Percentiles rank a stretch among this genome's conserved stretches.
Conservation (phyloP, 495 filamentous ascomycete genomes). For the Trichoderma asperelloides region DNA sequence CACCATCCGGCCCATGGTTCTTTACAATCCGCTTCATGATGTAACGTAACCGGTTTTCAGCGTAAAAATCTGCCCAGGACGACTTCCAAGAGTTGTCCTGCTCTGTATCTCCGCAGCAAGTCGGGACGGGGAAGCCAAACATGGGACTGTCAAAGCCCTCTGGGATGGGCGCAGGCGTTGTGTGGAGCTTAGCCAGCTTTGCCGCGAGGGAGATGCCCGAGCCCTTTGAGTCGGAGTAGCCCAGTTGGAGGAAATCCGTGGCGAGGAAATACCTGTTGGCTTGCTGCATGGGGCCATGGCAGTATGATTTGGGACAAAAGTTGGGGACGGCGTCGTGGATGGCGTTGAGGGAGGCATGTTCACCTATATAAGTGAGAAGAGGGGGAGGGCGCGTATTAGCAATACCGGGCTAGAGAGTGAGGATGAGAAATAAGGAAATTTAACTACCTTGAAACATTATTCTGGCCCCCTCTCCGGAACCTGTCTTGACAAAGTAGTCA, state of each 20-base stretch:
- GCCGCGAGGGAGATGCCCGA: constrained; percentile 51
- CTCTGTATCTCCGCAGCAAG: constrained; percentile 73
- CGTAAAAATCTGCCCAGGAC: constrained; percentile 79
- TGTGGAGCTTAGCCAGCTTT: constrained; percentile 73
- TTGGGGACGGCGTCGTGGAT: constrained; percentile 61
- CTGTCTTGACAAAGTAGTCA: constrained; percentile 76
- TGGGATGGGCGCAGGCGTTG: constrained; percentile 60
- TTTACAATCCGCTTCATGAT: constrained; percentile 49
- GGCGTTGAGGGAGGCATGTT: constrained; percentile 76
- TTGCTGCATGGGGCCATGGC: constrained; percentile 53
- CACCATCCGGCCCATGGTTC: constrained; percentile 54
- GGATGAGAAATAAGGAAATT: neutral
- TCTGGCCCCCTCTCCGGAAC: constrained; percentile 49
- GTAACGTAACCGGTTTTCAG: constrained; percentile 57
- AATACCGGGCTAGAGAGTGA: neutral
- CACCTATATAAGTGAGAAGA: constrained; percentile 40
- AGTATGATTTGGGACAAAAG: constrained; percentile 64
- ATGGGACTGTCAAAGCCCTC: constrained; percentile 45
- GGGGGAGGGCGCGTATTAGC: constrained; percentile 9
- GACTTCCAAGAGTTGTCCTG: constrained; percentile 63
- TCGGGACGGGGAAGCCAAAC: constrained; percentile 78
- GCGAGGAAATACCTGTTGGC: constrained; percentile 57
- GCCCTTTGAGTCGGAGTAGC: constrained; percentile 24
- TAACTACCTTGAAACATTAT: constrained; percentile 62
- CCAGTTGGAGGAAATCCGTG: constrained; percentile 72